These are phyloP conservation scores for Herpetospermum pedunculosum DNA, from an alignment of 306 rosid species.

Conservation along the genomic window DNA sequence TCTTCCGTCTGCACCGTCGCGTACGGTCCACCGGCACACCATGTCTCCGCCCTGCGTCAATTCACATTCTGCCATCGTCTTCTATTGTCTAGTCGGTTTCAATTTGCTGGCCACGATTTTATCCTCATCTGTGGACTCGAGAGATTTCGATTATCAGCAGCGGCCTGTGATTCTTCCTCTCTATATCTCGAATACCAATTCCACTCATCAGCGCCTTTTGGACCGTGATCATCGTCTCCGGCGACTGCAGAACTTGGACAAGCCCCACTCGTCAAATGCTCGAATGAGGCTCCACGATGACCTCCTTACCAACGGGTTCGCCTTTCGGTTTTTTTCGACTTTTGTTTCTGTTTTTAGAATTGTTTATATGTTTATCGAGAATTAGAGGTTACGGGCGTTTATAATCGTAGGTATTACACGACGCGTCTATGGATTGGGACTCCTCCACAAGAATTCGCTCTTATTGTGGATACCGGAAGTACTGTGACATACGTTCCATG, in stretches of 20 bases:
- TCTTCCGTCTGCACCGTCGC: neutral
- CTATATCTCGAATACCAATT: slow-evolving; percentile 17
- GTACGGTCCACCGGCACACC: neutral
- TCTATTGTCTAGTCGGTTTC: slow-evolving; percentile 1
- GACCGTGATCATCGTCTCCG: slow-evolving; percentile 15
- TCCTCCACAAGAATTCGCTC: slow-evolving; percentile 38
- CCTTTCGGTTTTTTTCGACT: neutral
- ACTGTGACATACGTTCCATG: slow-evolving; percentile 47
- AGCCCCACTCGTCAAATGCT: slow-evolving; percentile 15
- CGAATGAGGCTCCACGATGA: slow-evolving; percentile 40
- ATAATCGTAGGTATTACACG: slow-evolving; percentile 26
- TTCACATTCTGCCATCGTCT: neutral
- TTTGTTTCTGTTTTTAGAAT: neutral
- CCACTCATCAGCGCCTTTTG: slow-evolving; percentile 13
- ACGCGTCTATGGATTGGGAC: slow-evolving; percentile 40
- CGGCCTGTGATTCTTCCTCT: slow-evolving; percentile 34
- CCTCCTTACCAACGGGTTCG: slow-evolving; percentile 34
- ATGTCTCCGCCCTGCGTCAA: slow-evolving; percentile 16
- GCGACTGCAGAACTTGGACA: slow-evolving; percentile 22
- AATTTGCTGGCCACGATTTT: neutral
- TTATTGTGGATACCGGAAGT: slow-evolving; percentile 41
- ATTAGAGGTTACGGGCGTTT: neutral
- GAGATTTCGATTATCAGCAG: slow-evolving; percentile 3
- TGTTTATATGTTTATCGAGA: neutral
- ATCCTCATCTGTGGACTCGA: slow-evolving; percentile 8